These are phyloP conservation scores for Apiospora rasikravindrae DNA, from an alignment of 2,329 filamentous ascomycete species.

Conservation along the genomic window DNA sequence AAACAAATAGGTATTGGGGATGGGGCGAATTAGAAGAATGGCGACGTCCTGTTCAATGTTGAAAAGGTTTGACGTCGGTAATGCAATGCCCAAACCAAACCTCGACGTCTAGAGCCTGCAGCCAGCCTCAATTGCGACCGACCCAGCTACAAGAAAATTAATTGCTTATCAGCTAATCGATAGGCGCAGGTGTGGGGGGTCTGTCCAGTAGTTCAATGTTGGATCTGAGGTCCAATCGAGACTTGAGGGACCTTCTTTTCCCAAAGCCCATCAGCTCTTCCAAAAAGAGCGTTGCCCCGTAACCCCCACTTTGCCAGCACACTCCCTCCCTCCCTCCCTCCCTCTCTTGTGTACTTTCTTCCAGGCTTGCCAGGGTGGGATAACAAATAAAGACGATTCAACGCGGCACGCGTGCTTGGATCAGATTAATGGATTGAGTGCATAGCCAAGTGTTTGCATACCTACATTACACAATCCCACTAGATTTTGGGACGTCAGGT, in stretches of 20 bases:
- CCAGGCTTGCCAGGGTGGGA: neutral
- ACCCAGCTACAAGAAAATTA: slow-evolving; percentile 13
- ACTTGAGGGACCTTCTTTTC: neutral
- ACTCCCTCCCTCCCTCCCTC: neutral
- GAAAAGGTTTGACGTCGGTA: neutral
- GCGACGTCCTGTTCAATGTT: neutral
- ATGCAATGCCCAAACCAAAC: neutral
- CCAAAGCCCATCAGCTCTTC: too few species aligned
- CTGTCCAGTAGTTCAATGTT: neutral
- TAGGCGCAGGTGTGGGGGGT: slow-evolving; percentile 8
- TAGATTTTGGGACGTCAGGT: neutral
- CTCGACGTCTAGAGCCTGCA: neutral
- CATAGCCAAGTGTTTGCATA: neutral
- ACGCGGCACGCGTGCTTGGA: neutral
- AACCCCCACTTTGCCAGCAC: slow-evolving; percentile 10
- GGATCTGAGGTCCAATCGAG: neutral
- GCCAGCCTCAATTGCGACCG: neutral
- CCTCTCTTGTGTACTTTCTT: neutral
- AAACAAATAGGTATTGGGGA: neutral
- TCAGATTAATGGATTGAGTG: neutral
- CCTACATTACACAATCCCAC: neutral
- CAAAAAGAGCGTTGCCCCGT: slow-evolving; percentile 3
- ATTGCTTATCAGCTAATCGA: slow-evolving; percentile 17
- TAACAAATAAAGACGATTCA: neutral
- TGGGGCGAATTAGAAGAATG: neutral